phyloP scores from a whole-genome alignment of 345 rosid genomes.

The Aegle marmelos region DNA sequence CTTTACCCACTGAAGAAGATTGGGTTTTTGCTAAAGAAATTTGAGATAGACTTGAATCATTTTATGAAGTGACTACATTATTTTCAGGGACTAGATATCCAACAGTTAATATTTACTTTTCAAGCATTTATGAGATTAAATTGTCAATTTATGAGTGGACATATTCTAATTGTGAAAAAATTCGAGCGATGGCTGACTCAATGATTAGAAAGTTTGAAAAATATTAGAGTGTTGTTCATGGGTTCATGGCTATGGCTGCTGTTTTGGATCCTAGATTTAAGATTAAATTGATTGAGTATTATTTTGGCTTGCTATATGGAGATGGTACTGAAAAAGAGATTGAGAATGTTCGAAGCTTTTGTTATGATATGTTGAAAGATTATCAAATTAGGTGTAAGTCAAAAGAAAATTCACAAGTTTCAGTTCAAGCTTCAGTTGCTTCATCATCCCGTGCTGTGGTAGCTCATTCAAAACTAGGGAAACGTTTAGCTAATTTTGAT shows the following conservation, averaged over 20 bases:
- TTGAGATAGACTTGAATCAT: not conserved
- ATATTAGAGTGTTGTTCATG: constrained; percentile 6
- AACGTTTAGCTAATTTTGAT: not conserved
- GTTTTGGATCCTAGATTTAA: constrained; percentile 5
- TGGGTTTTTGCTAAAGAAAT: not conserved
- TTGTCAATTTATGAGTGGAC: not conserved
- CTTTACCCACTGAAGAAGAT: not conserved
- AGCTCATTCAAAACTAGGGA: not conserved
- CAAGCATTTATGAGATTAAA: not conserved
- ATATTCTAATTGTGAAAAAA: not conserved
- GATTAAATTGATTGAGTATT: not conserved
- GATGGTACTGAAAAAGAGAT: too few relatives aligned
- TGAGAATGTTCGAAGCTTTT: not conserved
- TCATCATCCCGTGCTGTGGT: not conserved
- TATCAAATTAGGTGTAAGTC: not conserved
- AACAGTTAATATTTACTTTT: not conserved
- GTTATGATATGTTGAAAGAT: not conserved
- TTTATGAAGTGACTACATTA: not conserved
- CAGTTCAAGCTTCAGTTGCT: not conserved
- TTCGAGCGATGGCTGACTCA: not conserved
- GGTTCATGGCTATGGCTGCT: not conserved
- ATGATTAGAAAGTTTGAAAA: constrained; percentile 4
- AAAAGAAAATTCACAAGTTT: not conserved
- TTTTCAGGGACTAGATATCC: constrained; percentile 7
- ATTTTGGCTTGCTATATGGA: not conserved